A percentile compares a stretch with the other conserved stretches of the same genome.
These are phyloP conservation scores for Wickerhamomyces bisporus DNA, from an alignment of 805 yeast species.

Conservation along the genomic window DNA sequence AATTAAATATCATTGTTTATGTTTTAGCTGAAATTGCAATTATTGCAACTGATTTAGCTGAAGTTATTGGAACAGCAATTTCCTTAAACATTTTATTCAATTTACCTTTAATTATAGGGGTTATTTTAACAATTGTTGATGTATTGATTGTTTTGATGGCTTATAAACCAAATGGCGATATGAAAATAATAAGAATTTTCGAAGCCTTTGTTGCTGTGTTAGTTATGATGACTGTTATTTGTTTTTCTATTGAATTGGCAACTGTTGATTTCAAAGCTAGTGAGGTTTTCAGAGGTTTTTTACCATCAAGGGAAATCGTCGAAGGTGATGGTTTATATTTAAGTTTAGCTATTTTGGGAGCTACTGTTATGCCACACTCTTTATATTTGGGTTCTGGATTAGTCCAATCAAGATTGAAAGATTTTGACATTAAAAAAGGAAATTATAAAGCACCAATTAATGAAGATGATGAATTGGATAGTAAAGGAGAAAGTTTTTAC, in stretches of 20 bases:
- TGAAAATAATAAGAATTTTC: constrained; percentile 70
- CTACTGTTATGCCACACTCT: constrained; percentile 95
- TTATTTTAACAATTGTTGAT: constrained; percentile 77
- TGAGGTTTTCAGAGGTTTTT: constrained; percentile 66
- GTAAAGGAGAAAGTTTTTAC: constrained; percentile 39
- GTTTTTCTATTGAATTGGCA: constrained; percentile 74
- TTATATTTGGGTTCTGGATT: constrained; percentile 83
- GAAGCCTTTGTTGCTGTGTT: constrained; percentile 76
- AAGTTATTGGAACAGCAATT: constrained; percentile 96
- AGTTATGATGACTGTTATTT: constrained; percentile 77
- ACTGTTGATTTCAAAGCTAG: constrained; percentile 55
- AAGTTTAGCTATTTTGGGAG: constrained; percentile 84
- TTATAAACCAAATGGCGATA: constrained; percentile 78
- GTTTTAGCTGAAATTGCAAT: constrained; percentile 84
- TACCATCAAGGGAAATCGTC: constrained; percentile 46
- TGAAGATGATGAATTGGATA: constrained; percentile 26
- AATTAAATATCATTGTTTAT: constrained; percentile 58
- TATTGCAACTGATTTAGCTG: constrained; percentile 94
- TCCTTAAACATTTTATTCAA: constrained; percentile 78
- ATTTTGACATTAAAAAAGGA: constrained; percentile 68
- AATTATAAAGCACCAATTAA: constrained; percentile 35
- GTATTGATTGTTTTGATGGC: constrained; percentile 83
- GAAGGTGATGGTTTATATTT: constrained; percentile 67
- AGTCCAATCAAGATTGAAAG: constrained; percentile 79
- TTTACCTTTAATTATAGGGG: constrained; percentile 80